A percentile compares a stretch with the other conserved stretches of the same genome.
These are phyloP conservation scores for Phaeolepiota aurea DNA, from an alignment of 768 basidiomycete genomes.

Conservation along the genomic window DNA sequence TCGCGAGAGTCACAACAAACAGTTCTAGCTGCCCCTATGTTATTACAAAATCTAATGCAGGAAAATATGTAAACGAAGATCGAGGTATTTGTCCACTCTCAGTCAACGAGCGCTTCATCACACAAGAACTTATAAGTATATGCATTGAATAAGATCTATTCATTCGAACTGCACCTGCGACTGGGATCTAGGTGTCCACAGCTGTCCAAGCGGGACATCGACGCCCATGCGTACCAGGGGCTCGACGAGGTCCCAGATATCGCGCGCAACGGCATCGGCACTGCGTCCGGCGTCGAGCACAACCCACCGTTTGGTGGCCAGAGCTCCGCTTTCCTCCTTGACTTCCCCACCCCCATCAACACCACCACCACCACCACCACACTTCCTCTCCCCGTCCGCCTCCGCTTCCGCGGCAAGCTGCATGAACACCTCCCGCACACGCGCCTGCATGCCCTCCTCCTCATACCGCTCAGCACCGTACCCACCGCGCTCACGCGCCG, in stretches of 20 bases:
- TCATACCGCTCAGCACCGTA: conserved; percentile 89
- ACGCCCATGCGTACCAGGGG: conserved; percentile 28
- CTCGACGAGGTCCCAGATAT: conserved; percentile 46
- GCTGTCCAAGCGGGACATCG: conserved; percentile 29
- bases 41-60: too few species aligned
- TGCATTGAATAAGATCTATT: too few species aligned
- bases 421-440: conserved; percentile 54
- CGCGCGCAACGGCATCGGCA: conserved; percentile 38
- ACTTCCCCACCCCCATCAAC: too few species aligned
- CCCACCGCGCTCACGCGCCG: conserved; percentile 61
- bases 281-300: conserved; percentile 49
- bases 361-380: too few species aligned
- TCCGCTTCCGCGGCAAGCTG: conserved; percentile 46
- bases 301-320: conserved; percentile 32
- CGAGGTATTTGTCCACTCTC: too few species aligned
- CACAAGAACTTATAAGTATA: too few species aligned
- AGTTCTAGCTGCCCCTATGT: too few species aligned
- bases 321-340: neutral
- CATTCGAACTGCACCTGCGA: too few species aligned
- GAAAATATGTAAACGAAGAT: too few species aligned
- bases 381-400: conserved; percentile 6
- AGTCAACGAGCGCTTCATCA: too few species aligned
- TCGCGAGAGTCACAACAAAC: too few species aligned
- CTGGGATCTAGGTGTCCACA: too few species aligned
- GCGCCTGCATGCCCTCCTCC: conserved; percentile 62